phyloP scores from a whole-genome alignment of 371 early-diverging fungal species.

The Mucor mucedo region DNA sequence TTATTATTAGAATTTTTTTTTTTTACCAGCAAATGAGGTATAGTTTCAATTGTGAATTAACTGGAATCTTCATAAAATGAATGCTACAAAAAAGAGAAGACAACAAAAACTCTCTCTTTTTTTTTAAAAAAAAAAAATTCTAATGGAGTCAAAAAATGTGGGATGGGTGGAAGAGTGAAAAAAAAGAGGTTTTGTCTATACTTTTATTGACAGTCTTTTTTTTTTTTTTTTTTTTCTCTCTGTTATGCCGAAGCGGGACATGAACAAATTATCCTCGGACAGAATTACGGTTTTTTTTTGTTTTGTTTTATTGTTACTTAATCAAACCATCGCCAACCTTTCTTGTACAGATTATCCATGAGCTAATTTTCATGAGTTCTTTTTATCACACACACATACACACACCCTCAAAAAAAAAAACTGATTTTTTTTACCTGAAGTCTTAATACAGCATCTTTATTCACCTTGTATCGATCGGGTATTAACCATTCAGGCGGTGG shows the following conservation, averaged over 20 bases:
- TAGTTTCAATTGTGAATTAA: slow-evolving; percentile 27
- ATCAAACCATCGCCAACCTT: slow-evolving; percentile 48
- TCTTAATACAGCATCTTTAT: slow-evolving; percentile 38
- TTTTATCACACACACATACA: no score
- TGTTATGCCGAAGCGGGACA: background rate
- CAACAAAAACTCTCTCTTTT: slow-evolving; percentile 1
- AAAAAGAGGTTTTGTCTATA: background rate
- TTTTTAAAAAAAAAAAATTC: slow-evolving; percentile 2
- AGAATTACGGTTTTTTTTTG: background rate
- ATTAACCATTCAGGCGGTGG: slow-evolving; percentile 53
- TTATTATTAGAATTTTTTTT: no score
- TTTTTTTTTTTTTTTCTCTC: no score
- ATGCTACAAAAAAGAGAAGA: background rate
- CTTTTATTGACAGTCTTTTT: slow-evolving; percentile 1
- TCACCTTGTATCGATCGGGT: slow-evolving; percentile 49
- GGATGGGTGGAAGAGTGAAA: background rate
- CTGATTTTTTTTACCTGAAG: slow-evolving; percentile 34
- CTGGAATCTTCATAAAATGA: slow-evolving; percentile 10
- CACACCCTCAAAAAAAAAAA: background rate
- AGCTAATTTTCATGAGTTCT: slow-evolving; percentile 14
- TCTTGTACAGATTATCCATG: slow-evolving; percentile 39
- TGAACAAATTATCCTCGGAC: background rate
- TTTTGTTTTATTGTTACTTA: no score
- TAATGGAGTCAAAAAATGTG: no score
- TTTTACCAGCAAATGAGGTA: slow-evolving; percentile 36